Base-by-base conservation (phyloP, 768 basidiomycete genomes). In the Termitomyces sp. region DNA sequence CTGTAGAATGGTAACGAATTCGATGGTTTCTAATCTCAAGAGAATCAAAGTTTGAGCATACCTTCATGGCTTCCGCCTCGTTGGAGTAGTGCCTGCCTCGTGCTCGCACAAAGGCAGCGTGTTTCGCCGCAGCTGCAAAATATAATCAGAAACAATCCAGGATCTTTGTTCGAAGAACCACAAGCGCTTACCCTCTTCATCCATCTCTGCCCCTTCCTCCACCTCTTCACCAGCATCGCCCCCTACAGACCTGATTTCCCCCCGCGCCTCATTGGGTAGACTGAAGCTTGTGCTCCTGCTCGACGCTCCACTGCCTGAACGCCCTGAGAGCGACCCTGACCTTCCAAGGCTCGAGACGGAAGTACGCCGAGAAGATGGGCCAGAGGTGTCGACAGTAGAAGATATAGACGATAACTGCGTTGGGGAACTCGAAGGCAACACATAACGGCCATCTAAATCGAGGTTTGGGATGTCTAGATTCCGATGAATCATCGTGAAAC, bases 1-100 rank as follows among this genome's bases (percentile, higher is more conserved):
- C 90, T 92, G 66, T 7, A 61, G 45, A 44, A 48, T 40, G 12
- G 4, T 8, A 9, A 22, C 20, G 30, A 35, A 2, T 49, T 42
- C 40, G 4, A 42, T 42, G 3, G 9, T 20, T 58, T 58, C 32
- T 28, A 54, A 62, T 51, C 50, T 47, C 47, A 18, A 47, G 20
- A 10, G 43, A 12, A 20, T 30, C 4, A 16, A 6, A 26, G 6
- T 6, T 32, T 13, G 7, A 4, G 35, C 6, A 47, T 71, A 88
- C 91, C 84, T 93, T 93, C 92, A 94, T 93, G 18, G 91, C 92
- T 68, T 93, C 89, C 1, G 90, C 92, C 68, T 94, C 92, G 52
- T 94, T 93, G 6, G 91, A 92, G 64, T 94, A 94, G 66, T 94
- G 92, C 56, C 89, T 78, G 54, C 88, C 89, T 24, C 92, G 81